phyloP scores from a whole-genome alignment of 371 early-diverging fungal genomes.

The Lichtheimia ornata region DNA sequence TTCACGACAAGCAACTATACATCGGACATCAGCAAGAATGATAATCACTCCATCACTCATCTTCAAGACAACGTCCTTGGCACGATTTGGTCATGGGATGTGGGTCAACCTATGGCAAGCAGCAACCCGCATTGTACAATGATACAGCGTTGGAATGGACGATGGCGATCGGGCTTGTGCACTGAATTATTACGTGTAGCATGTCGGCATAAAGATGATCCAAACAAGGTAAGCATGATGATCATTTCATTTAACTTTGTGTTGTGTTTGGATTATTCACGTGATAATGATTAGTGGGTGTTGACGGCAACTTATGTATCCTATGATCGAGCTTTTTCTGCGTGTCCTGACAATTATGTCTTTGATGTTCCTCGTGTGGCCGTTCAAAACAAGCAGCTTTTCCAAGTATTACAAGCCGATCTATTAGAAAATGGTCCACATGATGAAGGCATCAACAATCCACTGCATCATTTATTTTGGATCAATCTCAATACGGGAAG shows the following conservation, averaged over 20 bases:
- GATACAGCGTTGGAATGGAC: conserved; percentile 28
- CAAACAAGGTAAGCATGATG: conserved; percentile 16
- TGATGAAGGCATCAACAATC: conserved; percentile 1
- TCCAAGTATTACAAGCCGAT: conserved; percentile 5
- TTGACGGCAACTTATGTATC: conserved; percentile 24
- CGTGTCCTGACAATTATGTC: conserved; percentile 33
- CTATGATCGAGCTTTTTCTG: conserved; percentile 31
- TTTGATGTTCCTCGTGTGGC: conserved; percentile 38
- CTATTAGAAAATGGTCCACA: background rate
- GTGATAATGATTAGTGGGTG: conserved; percentile 26
- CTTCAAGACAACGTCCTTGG: conserved; percentile 30
- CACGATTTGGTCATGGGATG: conserved; percentile 50
- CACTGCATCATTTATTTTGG: conserved; percentile 30
- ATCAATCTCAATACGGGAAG: conserved; percentile 36
- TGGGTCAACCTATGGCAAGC: conserved; percentile 24
- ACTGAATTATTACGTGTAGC: conserved; percentile 25
- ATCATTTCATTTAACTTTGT: background rate
- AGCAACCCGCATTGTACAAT: conserved; percentile 25
- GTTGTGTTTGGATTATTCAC: background rate
- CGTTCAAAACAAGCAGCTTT: conserved; percentile 25
- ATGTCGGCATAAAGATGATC: conserved; percentile 25
- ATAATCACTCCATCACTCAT: conserved; percentile 12
- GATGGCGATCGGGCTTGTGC: conserved; percentile 38
- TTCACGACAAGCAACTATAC: conserved; percentile 31
- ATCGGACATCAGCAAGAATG: background rate